These are phyloP conservation scores for Scutellaria galericulata DNA, from an alignment of 257 asterid genomes.

Conservation along the genomic window DNA sequence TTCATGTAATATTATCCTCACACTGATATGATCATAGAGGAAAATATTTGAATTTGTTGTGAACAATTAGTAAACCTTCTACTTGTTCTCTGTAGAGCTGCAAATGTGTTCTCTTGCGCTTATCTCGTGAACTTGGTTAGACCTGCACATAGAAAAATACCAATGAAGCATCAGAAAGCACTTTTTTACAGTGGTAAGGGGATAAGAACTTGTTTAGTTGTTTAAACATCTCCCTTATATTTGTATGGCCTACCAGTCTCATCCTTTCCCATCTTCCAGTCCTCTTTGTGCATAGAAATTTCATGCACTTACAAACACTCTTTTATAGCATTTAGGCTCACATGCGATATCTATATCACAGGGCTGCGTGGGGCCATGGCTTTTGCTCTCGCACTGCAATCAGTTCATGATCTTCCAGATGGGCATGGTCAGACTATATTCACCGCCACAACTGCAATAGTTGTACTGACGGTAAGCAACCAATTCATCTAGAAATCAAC, in stretches of 20 bases:
- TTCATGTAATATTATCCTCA: constrained; percentile 3
- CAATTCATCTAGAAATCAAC: constrained; percentile 17
- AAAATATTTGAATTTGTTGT: constrained; percentile 28
- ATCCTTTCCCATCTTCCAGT: constrained; percentile 1
- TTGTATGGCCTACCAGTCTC: neutral
- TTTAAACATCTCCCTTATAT: constrained; percentile 24
- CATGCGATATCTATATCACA: constrained; percentile 43
- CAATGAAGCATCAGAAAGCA: constrained; percentile 95
- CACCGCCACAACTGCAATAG: constrained; percentile 98
- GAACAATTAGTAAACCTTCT: constrained; percentile 35
- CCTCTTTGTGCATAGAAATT: constrained; percentile 10
- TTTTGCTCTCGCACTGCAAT: constrained; percentile 95
- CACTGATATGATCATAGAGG: constrained; percentile 26
- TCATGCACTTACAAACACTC: constrained; percentile 20
- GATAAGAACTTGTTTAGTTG: constrained; percentile 21
- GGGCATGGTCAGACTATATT: constrained; percentile 98
- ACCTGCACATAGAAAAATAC: constrained; percentile 82
- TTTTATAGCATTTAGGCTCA: constrained; percentile 21
- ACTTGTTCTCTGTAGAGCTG: constrained; percentile 75
- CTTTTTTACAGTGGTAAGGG: constrained; percentile 98
- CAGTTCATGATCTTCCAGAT: constrained; percentile 98
- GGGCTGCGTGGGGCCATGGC: constrained; percentile 99
- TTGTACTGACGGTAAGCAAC: constrained; percentile 78
- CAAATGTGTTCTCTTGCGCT: constrained; percentile 96
- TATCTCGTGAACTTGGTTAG: constrained; percentile 90